phyloP scores from a whole-genome alignment of 75 land plant genomes.

The Pinus tabuliformis region DNA sequence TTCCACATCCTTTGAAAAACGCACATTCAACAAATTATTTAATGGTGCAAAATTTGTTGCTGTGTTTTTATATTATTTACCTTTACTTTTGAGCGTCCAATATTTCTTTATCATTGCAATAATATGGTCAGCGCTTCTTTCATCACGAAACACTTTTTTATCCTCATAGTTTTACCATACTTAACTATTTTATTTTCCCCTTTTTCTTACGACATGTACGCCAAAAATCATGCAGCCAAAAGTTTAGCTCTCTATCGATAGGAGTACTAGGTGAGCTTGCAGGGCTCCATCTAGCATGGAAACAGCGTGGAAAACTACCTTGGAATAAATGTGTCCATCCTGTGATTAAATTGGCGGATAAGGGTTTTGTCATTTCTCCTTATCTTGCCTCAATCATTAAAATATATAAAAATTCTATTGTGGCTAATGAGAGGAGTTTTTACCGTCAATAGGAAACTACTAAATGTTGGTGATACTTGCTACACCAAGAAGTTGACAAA shows the following conservation, averaged over 20 bases:
- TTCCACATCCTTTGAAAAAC: no score
- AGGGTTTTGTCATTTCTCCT: constrained; percentile 65
- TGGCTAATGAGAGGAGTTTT: constrained; percentile 56
- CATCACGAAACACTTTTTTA: no score
- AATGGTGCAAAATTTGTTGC: no score
- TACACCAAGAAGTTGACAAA: constrained; percentile 49
- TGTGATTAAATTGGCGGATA: constrained; percentile 66
- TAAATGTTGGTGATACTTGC: constrained; percentile 61
- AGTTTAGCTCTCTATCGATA: constrained; percentile 63
- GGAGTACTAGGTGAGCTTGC: constrained; percentile 92
- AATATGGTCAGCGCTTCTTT: no score
- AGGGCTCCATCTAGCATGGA: constrained; percentile 87
- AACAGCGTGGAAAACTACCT: constrained; percentile 62
- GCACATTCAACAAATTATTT: no score
- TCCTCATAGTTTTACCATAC: no score
- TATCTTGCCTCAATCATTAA: constrained; percentile 44
- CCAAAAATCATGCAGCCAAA: constrained; percentile 42
- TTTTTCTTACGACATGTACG: constrained; percentile 18
- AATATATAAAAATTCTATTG: constrained; percentile 6
- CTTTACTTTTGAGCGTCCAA: no score
- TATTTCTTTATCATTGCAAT: no score
- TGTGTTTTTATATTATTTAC: no score
- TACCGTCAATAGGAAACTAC: constrained; percentile 61
- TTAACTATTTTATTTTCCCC: no score
- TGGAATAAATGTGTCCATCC: constrained; percentile 72